These are phyloP conservation scores for Aspergillus funiculosus DNA, from an alignment of 495 filamentous ascomycete species.

Conservation along the genomic window DNA sequence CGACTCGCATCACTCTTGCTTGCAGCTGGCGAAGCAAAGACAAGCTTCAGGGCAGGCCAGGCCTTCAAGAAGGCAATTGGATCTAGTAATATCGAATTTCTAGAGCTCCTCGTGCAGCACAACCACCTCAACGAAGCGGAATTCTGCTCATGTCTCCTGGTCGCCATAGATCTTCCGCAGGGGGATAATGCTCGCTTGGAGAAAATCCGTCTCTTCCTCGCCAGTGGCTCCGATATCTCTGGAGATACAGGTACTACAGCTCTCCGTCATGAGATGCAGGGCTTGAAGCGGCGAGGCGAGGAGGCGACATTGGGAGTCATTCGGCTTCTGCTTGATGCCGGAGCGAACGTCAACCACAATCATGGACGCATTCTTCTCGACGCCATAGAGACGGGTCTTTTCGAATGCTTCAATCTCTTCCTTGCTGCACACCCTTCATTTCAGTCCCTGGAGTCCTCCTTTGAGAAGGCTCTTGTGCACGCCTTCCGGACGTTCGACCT, in stretches of 20 bases:
- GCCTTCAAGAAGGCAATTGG: conserved; percentile 7
- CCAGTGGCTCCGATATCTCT: conserved; percentile 1
- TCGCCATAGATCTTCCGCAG: conserved; percentile 4
- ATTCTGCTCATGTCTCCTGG: conserved; percentile 8
- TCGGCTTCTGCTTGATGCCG: conserved; percentile 5
- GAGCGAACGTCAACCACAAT: conserved; percentile 6
- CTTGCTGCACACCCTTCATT: not conserved
- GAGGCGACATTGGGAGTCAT: conserved; percentile 5
- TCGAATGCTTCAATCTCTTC: conserved; percentile 11
- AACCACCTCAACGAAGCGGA: conserved; percentile 6
- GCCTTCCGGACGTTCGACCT: not conserved
- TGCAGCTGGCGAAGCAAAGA: conserved; percentile 2
- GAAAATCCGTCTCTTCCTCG: conserved; percentile 9
- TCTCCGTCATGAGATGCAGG: conserved; percentile 12
- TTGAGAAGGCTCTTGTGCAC: conserved; percentile 7
- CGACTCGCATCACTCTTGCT: conserved; percentile 4
- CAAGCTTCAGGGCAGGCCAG: conserved; percentile 1
- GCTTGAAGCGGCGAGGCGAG: conserved; percentile 5
- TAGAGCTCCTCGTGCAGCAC: conserved; percentile 8
- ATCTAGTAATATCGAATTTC: not conserved
- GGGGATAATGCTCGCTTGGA: conserved; percentile 6
- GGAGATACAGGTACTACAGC: conserved; percentile 5
- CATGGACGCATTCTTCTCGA: conserved; percentile 5
- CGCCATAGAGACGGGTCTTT: conserved; percentile 8
- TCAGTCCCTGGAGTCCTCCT: conserved; percentile 1